Evolutionary conservation across 495 filamentous ascomycete species (phyloP).

Genomic region (Xylaria flabelliformis): DNA sequence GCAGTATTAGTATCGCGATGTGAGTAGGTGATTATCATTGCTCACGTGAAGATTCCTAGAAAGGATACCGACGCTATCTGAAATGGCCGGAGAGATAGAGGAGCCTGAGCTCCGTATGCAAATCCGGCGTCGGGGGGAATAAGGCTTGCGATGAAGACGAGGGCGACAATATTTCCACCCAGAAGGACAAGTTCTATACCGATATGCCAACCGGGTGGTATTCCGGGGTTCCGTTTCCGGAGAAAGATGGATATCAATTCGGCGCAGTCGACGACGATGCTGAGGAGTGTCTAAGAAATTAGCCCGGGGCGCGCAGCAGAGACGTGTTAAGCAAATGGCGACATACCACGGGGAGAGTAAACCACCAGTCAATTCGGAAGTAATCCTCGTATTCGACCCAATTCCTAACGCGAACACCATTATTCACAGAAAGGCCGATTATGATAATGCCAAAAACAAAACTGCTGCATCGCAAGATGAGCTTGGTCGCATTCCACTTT

Average conservation of each 20-base stretch:
- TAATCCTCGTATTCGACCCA: background rate
- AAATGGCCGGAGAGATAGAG: background rate
- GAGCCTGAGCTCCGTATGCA: background rate
- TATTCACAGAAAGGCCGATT: background rate
- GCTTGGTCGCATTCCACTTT: slow-evolving; percentile 16
- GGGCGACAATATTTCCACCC: slow-evolving; percentile 15
- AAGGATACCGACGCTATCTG: slow-evolving; percentile 1
- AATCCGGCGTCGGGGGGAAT: background rate
- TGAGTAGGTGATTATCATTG: background rate
- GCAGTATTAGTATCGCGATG: background rate
- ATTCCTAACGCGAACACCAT: background rate
- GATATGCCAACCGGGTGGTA: slow-evolving; percentile 22
- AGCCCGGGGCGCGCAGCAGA: background rate
- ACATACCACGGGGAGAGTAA: slow-evolving; percentile 15
- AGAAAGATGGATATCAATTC: background rate
- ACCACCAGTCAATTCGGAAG: background rate
- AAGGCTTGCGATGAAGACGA: background rate
- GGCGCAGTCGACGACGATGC: background rate
- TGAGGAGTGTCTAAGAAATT: slow-evolving; percentile 11
- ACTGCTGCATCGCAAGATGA: slow-evolving; percentile 2
- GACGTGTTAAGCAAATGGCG: background rate
- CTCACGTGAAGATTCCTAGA: slow-evolving; percentile 20
- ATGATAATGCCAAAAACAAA: background rate
- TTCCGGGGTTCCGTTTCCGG: slow-evolving; percentile 17
- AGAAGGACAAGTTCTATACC: slow-evolving; percentile 11